Evolutionary conservation across 768 basidiomycete genomes (phyloP).

Genomic region (Kwoniella dejecticola): DNA sequence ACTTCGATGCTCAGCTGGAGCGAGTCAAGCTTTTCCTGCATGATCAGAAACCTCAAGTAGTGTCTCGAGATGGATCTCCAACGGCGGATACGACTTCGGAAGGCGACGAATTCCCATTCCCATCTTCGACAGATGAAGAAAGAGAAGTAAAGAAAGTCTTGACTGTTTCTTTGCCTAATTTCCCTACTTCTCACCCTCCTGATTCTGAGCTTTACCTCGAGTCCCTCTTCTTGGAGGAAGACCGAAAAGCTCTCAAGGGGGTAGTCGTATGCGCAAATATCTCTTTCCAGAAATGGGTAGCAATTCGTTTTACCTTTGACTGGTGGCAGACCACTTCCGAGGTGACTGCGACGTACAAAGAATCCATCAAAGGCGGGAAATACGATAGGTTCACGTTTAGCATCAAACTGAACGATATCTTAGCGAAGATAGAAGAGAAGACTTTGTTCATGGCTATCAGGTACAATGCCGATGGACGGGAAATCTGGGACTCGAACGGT

Average conservation of each 20-base stretch:
- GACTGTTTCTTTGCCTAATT: conserved; percentile 68
- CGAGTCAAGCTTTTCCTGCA: conserved; percentile 92
- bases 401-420: conserved; percentile 69
- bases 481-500: conserved; percentile 90
- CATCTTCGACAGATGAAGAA: conserved; percentile 55
- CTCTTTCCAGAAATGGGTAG: conserved; percentile 82
- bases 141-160: conserved; percentile 42
- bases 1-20: conserved; percentile 88
- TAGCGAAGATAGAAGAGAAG: conserved; percentile 77
- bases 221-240: conserved; percentile 57
- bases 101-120: conserved; percentile 58
- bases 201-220: conserved; percentile 58
- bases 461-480: conserved; percentile 65
- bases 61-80: conserved; percentile 86
- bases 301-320: conserved; percentile 89
- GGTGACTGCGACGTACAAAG: conserved; percentile 73
- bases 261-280: conserved; percentile 78
- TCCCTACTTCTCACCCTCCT: conserved; percentile 60
- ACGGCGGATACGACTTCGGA: conserved; percentile 63
- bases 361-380: conserved; percentile 54
- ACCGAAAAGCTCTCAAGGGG: conserved; percentile 66
- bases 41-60: conserved; percentile 91
- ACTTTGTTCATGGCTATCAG: conserved; percentile 76
- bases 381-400: conserved; percentile 50
- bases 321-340: conserved; percentile 95